These are phyloP conservation scores for Phytophthora tubulina DNA, from an alignment of 352 stramenopile species.

Conservation along the genomic window DNA sequence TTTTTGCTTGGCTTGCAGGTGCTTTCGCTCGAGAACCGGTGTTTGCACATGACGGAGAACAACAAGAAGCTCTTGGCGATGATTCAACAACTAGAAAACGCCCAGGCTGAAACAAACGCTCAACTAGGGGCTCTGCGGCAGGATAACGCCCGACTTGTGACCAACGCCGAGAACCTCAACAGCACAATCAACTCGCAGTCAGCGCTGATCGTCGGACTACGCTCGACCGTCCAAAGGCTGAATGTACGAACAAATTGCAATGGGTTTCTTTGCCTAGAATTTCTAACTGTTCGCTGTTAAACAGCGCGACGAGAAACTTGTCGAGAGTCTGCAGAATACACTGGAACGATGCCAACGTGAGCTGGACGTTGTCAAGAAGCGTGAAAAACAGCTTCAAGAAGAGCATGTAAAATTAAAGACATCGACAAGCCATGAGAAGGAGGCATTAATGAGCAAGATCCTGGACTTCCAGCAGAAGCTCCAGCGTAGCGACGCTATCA, in stretches of 20 bases:
- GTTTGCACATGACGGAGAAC: constrained; percentile 67
- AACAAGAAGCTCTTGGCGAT: constrained; percentile 76
- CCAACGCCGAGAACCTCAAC: constrained; percentile 52
- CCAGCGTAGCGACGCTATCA: constrained; percentile 41
- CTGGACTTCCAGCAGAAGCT: constrained; percentile 64
- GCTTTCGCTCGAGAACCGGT: constrained; percentile 67
- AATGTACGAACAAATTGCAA: constrained; percentile 40
- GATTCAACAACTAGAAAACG: constrained; percentile 72
- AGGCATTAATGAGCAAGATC: constrained; percentile 66
- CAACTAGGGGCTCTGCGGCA: constrained; percentile 48
- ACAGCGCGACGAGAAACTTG: constrained; percentile 62
- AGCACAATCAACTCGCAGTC: constrained; percentile 68
- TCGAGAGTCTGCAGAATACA: constrained; percentile 53
- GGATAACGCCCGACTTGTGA: constrained; percentile 54
- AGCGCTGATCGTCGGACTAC: constrained; percentile 63
- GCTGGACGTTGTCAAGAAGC: constrained; percentile 53
- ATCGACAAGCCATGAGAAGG: constrained; percentile 57
- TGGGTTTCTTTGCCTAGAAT: background rate
- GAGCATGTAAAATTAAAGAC: constrained; percentile 56
- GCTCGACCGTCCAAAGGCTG: constrained; percentile 61
- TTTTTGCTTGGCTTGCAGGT: constrained; percentile 43
- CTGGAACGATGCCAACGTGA: constrained; percentile 62
- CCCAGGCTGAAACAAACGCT: constrained; percentile 47
- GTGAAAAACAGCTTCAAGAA: constrained; percentile 65
- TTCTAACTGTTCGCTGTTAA: constrained; percentile 13